These are phyloP conservation scores for Grifola frondosa DNA, from an alignment of 1,284 basidiomycete genomes.

Conservation along the genomic window DNA sequence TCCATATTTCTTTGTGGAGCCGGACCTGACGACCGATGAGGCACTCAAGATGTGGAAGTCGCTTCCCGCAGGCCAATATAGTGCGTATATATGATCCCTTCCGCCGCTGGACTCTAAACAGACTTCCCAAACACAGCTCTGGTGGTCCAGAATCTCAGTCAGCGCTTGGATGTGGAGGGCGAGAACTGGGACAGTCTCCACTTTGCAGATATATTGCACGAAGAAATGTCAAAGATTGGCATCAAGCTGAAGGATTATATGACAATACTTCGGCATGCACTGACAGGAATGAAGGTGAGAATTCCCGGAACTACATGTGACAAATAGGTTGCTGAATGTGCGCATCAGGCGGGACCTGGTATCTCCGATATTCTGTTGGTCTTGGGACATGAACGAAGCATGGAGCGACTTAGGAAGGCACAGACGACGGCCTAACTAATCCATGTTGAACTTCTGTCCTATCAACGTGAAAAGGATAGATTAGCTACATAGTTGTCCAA, in stretches of 20 bases:
- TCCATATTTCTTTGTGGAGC: constrained; percentile 76
- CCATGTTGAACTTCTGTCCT: no score
- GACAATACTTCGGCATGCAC: constrained; percentile 70
- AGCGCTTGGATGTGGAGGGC: constrained; percentile 9
- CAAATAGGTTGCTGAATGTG: not conserved
- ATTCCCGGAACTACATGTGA: not conserved
- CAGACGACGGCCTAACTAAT: not conserved
- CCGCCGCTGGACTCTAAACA: no score
- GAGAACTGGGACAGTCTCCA: constrained; percentile 22
- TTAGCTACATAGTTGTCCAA: not conserved
- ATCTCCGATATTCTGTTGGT: constrained; percentile 45
- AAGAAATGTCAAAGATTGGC: constrained; percentile 40
- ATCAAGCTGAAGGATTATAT: constrained; percentile 60
- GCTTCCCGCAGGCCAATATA: constrained; percentile 29
- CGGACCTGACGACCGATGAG: constrained; percentile 54
- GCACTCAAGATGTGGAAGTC: constrained; percentile 54
- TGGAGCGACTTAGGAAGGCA: constrained; percentile 31
- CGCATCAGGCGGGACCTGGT: constrained; percentile 52
- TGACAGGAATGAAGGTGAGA: constrained; percentile 77
- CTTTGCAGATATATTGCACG: constrained; percentile 47
- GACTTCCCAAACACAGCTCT: no score
- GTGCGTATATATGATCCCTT: constrained; percentile 9
- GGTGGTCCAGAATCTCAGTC: constrained; percentile 13
- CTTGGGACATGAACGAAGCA: constrained; percentile 38
- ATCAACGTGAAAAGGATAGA: not conserved